These are phyloP conservation scores for Pichia exigua DNA, from an alignment of 805 yeast genomes.

Conservation along the genomic window DNA sequence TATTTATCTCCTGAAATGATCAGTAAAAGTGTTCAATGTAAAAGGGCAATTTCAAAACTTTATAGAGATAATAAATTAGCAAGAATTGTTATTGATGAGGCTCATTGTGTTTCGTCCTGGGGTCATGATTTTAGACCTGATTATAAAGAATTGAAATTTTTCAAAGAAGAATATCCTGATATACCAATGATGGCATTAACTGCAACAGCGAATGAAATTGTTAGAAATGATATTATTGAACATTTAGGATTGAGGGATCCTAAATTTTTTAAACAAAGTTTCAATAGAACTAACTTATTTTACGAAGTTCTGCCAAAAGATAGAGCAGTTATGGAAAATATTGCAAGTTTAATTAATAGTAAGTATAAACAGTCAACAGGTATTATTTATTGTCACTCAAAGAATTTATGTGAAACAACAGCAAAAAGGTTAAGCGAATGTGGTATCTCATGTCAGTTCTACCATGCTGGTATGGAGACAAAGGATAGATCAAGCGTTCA, in stretches of 20 bases:
- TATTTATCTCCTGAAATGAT: constrained; percentile 95
- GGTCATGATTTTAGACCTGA: constrained; percentile 98
- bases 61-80: constrained; percentile 56
- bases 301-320: constrained; percentile 71
- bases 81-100: constrained; percentile 90
- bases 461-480: constrained; percentile 92
- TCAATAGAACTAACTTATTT: constrained; percentile 77
- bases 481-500: constrained; percentile 71
- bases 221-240: constrained; percentile 75
- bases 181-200: constrained; percentile 94
- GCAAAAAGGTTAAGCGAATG: constrained; percentile 47
- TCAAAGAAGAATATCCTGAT: constrained; percentile 65
- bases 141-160: constrained; percentile 69
- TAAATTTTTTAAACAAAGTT: constrained; percentile 74
- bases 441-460: constrained; percentile 66
- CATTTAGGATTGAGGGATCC: constrained; percentile 60
- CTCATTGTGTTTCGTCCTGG: constrained; percentile 98
- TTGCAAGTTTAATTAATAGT: constrained; percentile 44
- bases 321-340: constrained; percentile 46
- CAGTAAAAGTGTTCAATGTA: constrained; percentile 62
- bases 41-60: constrained; percentile 50
- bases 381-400: constrained; percentile 89
- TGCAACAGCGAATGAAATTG: constrained; percentile 93
- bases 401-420: constrained; percentile 78
- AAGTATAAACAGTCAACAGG: constrained; percentile 62